Evolutionary conservation across 1,284 basidiomycete genomes (phyloP), one percentile per base, ranked within the genome.

Genomic region (Naganishia sp.): DNA sequence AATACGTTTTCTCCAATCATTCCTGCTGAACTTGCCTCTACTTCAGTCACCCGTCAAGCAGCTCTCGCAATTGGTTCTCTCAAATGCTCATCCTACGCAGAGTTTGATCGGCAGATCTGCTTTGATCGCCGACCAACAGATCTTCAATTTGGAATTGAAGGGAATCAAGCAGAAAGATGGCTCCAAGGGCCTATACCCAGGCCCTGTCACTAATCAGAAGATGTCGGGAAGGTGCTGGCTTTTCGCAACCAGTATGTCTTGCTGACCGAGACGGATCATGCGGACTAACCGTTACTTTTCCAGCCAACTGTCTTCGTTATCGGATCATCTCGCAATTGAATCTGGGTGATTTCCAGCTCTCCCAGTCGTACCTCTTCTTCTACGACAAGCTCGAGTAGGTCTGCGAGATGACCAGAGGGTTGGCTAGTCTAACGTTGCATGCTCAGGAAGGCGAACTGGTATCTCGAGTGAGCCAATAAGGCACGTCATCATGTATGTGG

Each of bases 141-240:
- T 95, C 70, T 96, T 94, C 84, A 94, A 92, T 78, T 83, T 87
- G 72, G 83, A 86, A 70, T 77, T 95, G 55, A 78, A 76, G 54
- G 88, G 90, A 60, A 87, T 89, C 82, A 53, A 59, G 31, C 39
- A 44, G 10, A 86, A 66, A 39, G 59, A 56, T n/a, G 64, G 64
- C 13, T 53, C 61, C 39, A 74, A 76, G 42, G 74, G 74, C 21
- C 69, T 72, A 23, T 79, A 79, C 56, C 78, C 90, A 3, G 85
- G 84, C 6, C 92, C 92, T 1, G 83, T 95, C 65, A 93, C 92
- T 42, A 88, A 92, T 81, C 94, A 97, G 84, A 90, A 87, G 80
- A 86, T 83, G 72, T 89, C 87, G 46, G 93, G 93, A 0, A 83
- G 93, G 48, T 96, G 93, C 81, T 96, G 93, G 93, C 83, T 95